Evolutionary conservation across 202 grass and related monocot species (phyloP), one percentile per base, ranked within the genome.

Genomic region (Carex sylvatica): DNA sequence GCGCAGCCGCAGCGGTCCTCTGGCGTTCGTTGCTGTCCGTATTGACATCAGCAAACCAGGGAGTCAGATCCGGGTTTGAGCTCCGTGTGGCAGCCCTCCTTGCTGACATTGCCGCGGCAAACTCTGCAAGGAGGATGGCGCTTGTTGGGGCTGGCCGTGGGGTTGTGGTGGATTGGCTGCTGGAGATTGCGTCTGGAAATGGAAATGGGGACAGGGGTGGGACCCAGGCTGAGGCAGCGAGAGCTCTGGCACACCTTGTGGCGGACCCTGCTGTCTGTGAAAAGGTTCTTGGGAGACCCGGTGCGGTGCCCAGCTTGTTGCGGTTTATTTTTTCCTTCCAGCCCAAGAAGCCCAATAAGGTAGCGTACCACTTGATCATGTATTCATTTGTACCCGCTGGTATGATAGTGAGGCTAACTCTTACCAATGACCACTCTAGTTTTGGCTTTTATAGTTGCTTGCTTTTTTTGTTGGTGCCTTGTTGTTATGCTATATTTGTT

Each of bases 291-390:
- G 90, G 85, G 6, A 83, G 95, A 47, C 95, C 89, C 0, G 75
- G 80, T 14, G 95, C 95, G 0, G 86, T 98, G 38, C 92, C 92
- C 4, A 90, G 86, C 61, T 93, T 98, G 63, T 88, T 98, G 84
- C 80, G 87, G 42, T 98, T 98, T 80, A 95, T 98, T 82, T 98
- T 98, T 86, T 93, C 95, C 2, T 98, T 90, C 74, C 95, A 98
- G 70, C 95, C 95, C 55, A 98, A 83, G 66, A 87, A 84, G 19
- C 80, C 87, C 55, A 91, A 91, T 66, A 91, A 94, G 92, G 95
- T 98, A 66, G 26, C 7, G 18, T 18, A 58, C 72, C 13, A 16
- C 15, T 30, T 30, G 72, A 35, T 76, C 26, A 28, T 55, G 49
- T 40, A 40, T 40, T 40, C 38, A 40, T 54, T 18, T 33, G 14